phyloP scores from a whole-genome alignment of 768 basidiomycete species.

The Amanita polypyramis region DNA sequence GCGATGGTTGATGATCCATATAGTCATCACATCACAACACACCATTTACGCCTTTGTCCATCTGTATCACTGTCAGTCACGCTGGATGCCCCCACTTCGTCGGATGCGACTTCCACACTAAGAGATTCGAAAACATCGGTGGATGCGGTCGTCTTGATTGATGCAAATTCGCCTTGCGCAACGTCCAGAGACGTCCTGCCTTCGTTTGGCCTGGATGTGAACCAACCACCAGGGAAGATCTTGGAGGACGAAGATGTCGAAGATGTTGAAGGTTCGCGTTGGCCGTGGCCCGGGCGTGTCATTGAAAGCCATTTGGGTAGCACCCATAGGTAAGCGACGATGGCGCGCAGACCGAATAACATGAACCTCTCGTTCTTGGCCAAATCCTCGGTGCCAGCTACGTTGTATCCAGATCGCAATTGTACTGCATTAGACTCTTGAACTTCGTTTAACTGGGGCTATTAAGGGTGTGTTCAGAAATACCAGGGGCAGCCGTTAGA shows the following conservation, averaged over 20 bases:
- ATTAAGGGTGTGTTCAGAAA: neutral
- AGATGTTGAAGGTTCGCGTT: conserved; percentile 14
- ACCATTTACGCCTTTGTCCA: conserved; percentile 27
- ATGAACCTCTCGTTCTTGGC: conserved; percentile 2
- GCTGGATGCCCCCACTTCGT: conserved; percentile 7
- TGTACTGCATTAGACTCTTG: conserved; percentile 1
- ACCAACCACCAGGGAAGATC: conserved; percentile 50
- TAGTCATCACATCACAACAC: conserved; percentile 27
- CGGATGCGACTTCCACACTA: conserved; percentile 6
- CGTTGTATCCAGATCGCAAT: neutral
- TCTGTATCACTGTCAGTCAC: conserved; percentile 14
- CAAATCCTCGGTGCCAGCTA: neutral
- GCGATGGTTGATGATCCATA: too few relatives aligned
- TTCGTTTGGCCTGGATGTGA: conserved; percentile 25
- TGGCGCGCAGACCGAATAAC: conserved; percentile 3
- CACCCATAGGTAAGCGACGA: conserved; percentile 5
- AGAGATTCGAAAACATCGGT: conserved; percentile 15
- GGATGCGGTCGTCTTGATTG: conserved; percentile 18
- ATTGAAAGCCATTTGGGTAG: conserved; percentile 1
- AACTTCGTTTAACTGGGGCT: conserved; percentile 8
- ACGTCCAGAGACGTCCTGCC: conserved; percentile 38
- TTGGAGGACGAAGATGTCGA: conserved; percentile 32
- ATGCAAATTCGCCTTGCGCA: conserved; percentile 37
- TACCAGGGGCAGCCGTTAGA: neutral
- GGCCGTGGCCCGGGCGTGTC: conserved; percentile 31